A percentile compares a stretch with the other conserved stretches of the same genome.
These are phyloP conservation scores for Xerocomus minutiporus DNA, from an alignment of 1,284 basidiomycete genomes.

Conservation along the genomic window DNA sequence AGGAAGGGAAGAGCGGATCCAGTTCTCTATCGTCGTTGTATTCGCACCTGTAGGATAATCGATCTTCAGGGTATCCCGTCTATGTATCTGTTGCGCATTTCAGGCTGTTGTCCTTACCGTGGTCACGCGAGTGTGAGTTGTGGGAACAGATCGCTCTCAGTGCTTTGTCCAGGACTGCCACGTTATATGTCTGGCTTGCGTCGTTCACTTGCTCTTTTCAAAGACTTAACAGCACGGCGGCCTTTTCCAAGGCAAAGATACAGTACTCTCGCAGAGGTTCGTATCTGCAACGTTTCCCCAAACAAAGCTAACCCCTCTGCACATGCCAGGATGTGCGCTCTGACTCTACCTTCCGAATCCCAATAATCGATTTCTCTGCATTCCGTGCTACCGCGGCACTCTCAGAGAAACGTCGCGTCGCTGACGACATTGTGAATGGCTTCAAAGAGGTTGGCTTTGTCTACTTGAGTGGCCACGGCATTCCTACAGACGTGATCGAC, in stretches of 20 bases:
- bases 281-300: not conserved
- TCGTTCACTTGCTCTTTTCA: conserved; percentile 14
- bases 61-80: conserved; percentile 14
- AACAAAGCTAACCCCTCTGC: not conserved
- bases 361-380: conserved; percentile 72
- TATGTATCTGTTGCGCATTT: conserved; percentile 16
- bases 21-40: conserved; percentile 26
- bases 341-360: conserved; percentile 50
- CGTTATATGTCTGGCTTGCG: not conserved
- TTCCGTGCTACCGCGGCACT: conserved; percentile 50
- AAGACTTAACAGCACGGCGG: conserved; percentile 1
- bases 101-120: conserved; percentile 9
- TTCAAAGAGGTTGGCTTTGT: conserved; percentile 77
- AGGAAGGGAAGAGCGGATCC: conserved; percentile 10
- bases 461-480: conserved; percentile 68
- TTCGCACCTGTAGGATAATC: conserved; percentile 18
- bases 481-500: conserved; percentile 48
- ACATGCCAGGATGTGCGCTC: conserved; percentile 23
- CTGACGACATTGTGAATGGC: conserved; percentile 67
- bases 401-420: conserved; percentile 58
- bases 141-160: too few relatives aligned
- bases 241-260: conserved; percentile 11
- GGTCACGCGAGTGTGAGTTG: conserved; percentile 10
- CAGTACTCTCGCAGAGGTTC: conserved; percentile 27
- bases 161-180: too few relatives aligned